Evolutionary conservation across 768 basidiomycete species (phyloP).

Genomic region (Boletus sp.): DNA sequence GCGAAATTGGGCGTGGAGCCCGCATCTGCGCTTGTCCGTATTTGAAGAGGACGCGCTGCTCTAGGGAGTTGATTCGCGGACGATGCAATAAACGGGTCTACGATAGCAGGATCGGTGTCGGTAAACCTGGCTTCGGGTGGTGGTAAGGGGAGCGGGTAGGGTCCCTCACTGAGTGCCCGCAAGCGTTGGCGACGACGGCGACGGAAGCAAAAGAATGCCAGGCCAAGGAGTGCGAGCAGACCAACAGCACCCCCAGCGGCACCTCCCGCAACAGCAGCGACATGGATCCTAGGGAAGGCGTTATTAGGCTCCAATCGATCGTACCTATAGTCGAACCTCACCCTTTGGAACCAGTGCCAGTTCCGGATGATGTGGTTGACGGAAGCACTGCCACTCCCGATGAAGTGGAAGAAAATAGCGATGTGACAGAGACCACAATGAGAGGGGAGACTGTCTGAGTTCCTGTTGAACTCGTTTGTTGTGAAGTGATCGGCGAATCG

Average conservation of each 20-base stretch:
- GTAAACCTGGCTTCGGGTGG: constrained; percentile 6
- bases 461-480: background rate
- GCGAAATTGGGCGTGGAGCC: background rate
- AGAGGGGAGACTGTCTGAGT: background rate
- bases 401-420: constrained; percentile 3
- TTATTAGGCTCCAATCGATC: background rate
- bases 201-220: constrained; percentile 11
- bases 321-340: background rate
- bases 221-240: constrained; percentile 13
- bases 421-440: background rate
- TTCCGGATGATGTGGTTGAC: constrained; percentile 11
- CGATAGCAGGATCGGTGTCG: background rate
- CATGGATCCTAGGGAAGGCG: constrained; percentile 5
- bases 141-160: constrained; percentile 5
- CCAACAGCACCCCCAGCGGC: constrained; percentile 16
- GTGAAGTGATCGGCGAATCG: background rate
- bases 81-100: constrained; percentile 3
- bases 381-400: constrained; percentile 9
- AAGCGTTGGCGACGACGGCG: constrained; percentile 7
- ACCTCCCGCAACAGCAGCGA: constrained; percentile 16
- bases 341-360: constrained; percentile 1
- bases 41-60: constrained; percentile 1
- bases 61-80: background rate
- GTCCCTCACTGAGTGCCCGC: background rate
- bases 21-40: constrained; percentile 7